Percentiles rank a stretch among this genome's conserved stretches.
Conservation (phyloP, 2,329 filamentous ascomycete species). For the Curvularia sp. region DNA sequence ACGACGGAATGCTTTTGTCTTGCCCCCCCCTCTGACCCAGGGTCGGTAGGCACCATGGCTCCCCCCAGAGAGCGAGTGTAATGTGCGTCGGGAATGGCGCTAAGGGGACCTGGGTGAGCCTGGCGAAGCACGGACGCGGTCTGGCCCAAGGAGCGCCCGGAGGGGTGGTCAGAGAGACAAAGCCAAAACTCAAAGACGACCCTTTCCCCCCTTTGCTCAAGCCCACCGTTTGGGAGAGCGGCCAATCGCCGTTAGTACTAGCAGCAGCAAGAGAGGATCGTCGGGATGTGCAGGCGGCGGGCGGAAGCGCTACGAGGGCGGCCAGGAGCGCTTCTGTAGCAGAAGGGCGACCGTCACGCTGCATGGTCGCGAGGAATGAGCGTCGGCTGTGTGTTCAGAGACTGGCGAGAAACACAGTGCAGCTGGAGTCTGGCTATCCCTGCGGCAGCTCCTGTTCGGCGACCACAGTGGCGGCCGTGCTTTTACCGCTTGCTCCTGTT, state of each 20-base stretch:
- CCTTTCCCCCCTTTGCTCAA: slow-evolving; percentile 27
- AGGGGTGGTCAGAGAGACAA: slow-evolving; percentile 35
- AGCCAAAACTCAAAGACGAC: slow-evolving; percentile 34
- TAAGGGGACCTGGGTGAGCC: slow-evolving; percentile 35
- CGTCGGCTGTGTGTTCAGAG: slow-evolving; percentile 9
- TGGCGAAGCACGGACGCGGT: slow-evolving; percentile 42
- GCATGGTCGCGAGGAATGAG: slow-evolving; percentile 22
- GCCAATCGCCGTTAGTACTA: slow-evolving; percentile 26
- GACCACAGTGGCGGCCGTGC: slow-evolving; percentile 41
- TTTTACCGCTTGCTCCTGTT: slow-evolving; percentile 30
- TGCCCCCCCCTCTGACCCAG: slow-evolving; percentile 39
- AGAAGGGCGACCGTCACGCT: slow-evolving; percentile 13
- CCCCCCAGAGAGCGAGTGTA: slow-evolving; percentile 27
- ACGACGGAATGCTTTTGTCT: slow-evolving; percentile 36
- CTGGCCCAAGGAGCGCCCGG: slow-evolving; percentile 41
- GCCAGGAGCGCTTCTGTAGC: slow-evolving; percentile 20
- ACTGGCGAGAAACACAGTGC: slow-evolving; percentile 18
- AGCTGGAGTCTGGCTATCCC: slow-evolving; percentile 26
- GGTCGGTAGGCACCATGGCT: slow-evolving; percentile 28
- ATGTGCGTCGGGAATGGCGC: slow-evolving; percentile 47
- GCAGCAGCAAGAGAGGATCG: slow-evolving; percentile 21
- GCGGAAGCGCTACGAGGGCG: slow-evolving; percentile 21
- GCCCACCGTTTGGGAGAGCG: slow-evolving; percentile 29
- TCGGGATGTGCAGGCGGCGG: slow-evolving; percentile 16
- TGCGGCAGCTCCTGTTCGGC: slow-evolving; percentile 36